Percentiles rank a stretch among this genome's conserved stretches.
Conservation (phyloP, 73 alveolate genomes). For the Urostyla sp. region DNA sequence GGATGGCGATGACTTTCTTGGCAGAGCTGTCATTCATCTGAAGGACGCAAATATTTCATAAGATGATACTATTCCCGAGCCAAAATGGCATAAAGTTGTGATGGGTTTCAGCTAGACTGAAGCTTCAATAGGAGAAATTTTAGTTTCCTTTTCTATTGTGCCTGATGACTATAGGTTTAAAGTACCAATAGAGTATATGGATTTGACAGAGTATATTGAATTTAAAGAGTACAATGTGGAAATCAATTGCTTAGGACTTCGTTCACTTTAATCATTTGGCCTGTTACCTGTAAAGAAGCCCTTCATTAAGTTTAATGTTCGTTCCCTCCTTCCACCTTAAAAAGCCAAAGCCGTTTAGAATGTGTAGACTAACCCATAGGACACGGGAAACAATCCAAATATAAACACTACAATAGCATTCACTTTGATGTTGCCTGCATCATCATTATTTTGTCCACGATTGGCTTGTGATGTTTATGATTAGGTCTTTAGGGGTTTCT, state of each 20-base stretch:
- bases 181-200: constrained; percentile 8
- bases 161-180: constrained; percentile 66
- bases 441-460: constrained; percentile 77
- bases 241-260: constrained; percentile 86
- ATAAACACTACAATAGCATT: constrained; percentile 89
- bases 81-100: constrained; percentile 91
- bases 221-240: constrained; percentile 77
- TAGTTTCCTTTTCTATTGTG: constrained; percentile 78
- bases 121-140: constrained; percentile 81
- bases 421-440: constrained; percentile 87
- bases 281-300: constrained; percentile 94
- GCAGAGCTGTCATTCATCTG: constrained; percentile 78
- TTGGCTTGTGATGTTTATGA: constrained; percentile 59
- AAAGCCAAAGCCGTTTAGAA: constrained; percentile 63
- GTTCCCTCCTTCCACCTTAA: constrained; percentile 74
- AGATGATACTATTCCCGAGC: constrained; percentile 67
- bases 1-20: constrained; percentile 77
- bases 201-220: constrained; percentile 4
- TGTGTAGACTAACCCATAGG: constrained; percentile 93
- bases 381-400: constrained; percentile 96
- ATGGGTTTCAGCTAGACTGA: constrained; percentile 84
- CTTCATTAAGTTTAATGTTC: constrained; percentile 89
- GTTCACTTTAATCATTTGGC: constrained; percentile 86
- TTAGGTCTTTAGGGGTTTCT: constrained; percentile 82
- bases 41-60: constrained; percentile 67